phyloP scores from a whole-genome alignment of 352 stramenopile genomes.

The Aphanomyces euteiches region DNA sequence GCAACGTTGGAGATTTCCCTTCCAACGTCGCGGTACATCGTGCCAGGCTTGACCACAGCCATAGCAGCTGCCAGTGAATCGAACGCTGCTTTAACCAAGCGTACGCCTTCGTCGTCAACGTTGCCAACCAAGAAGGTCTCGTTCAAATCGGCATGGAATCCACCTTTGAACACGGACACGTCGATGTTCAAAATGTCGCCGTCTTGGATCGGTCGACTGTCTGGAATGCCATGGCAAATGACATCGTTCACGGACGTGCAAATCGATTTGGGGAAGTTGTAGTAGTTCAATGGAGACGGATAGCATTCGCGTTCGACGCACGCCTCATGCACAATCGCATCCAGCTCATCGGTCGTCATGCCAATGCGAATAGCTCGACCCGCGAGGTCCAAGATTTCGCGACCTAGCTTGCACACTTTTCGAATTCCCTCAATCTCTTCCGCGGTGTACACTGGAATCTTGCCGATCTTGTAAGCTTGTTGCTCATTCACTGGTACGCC shows the following conservation, averaged over 20 bases:
- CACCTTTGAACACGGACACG: constrained; percentile 96
- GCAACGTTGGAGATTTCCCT: constrained; percentile 90
- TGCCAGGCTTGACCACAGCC: constrained; percentile 90
- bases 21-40: constrained; percentile 95
- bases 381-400: constrained; percentile 95
- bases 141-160: constrained; percentile 97
- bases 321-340: constrained; percentile 93
- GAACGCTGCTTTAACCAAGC: constrained; percentile 94
- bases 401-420: constrained; percentile 74
- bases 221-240: constrained; percentile 97
- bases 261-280: constrained; percentile 94
- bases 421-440: constrained; percentile 94
- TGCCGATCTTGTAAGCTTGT: constrained; percentile 47
- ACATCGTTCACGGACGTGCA: constrained; percentile 93
- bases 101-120: constrained; percentile 88
- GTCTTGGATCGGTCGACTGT: constrained; percentile 92
- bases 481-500: constrained; percentile 67
- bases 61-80: constrained; percentile 87
- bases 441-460: constrained; percentile 91
- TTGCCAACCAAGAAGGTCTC: constrained; percentile 98
- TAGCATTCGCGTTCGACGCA: constrained; percentile 91
- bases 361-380: constrained; percentile 84
- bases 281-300: constrained; percentile 97
- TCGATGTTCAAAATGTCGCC: constrained; percentile 99
- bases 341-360: constrained; percentile 96